Conservation (phyloP, 345 rosid species). For the Salix arbutifolia region DNA sequence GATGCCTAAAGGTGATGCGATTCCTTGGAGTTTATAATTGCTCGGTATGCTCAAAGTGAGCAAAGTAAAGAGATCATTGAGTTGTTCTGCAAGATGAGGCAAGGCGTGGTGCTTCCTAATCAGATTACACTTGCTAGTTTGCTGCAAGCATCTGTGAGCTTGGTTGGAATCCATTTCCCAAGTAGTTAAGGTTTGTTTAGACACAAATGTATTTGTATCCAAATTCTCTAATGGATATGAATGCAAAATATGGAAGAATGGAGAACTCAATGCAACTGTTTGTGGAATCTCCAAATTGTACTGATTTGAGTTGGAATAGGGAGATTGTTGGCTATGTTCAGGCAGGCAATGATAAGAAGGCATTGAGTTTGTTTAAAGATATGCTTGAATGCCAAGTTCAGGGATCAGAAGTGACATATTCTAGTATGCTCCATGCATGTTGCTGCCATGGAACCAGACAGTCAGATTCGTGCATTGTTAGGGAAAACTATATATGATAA, state of each 20-base stretch:
- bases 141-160: conserved; percentile 62
- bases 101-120: conserved; percentile 55
- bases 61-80: conserved; percentile 49
- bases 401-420: conserved; percentile 78
- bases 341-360: conserved; percentile 51
- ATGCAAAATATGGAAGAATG: conserved; percentile 69
- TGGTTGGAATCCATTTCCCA: conserved; percentile 49
- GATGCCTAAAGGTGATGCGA: conserved; percentile 66
- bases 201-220: conserved; percentile 53
- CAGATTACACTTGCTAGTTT: conserved; percentile 71
- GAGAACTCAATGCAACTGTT: conserved; percentile 58
- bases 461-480: conserved; percentile 59
- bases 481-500: conserved; percentile 55
- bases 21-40: conserved; percentile 92
- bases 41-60: conserved; percentile 58
- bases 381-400: conserved; percentile 46
- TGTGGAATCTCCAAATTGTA: conserved; percentile 38
- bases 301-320: conserved; percentile 81
- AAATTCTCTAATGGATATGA: conserved; percentile 78
- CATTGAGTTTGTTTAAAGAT: conserved; percentile 52
- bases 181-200: conserved; percentile 52
- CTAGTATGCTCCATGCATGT: conserved; percentile 65
- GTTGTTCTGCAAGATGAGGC: conserved; percentile 66
- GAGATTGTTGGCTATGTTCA: conserved; percentile 68
- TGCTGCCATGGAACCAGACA: conserved; percentile 69